A percentile compares a stretch with the other conserved stretches of the same genome.
phyloP scores from a whole-genome alignment of 805 yeast species.

The Yamadazyma sp. region DNA sequence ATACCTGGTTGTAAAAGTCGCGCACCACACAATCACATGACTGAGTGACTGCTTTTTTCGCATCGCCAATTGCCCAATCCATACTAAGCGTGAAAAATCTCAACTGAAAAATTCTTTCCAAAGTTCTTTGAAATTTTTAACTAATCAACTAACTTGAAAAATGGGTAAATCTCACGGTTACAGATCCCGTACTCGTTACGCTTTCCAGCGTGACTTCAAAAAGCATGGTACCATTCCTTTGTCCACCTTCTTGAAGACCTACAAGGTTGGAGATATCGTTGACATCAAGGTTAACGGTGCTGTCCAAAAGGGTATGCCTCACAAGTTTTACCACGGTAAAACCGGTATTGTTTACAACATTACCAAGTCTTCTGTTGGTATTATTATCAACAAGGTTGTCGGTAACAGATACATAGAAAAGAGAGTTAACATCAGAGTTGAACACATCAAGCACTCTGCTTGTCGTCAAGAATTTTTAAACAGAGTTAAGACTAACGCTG shows the following conservation, averaged over 20 bases:
- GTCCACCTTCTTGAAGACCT: constrained; percentile 95
- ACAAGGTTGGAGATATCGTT: constrained; percentile 99
- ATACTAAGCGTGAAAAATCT: not conserved
- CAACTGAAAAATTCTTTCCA: constrained; percentile 7
- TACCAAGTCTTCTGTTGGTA: constrained; percentile 98
- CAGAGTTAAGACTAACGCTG: constrained; percentile 98
- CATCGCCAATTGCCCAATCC: not conserved
- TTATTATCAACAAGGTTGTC: constrained; percentile 96
- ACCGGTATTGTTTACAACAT: constrained; percentile 99
- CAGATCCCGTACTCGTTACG: constrained; percentile 99
- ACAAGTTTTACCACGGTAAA: constrained; percentile 99
- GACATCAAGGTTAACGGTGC: constrained; percentile 99
- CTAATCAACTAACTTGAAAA: constrained; percentile 14
- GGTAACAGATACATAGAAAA: constrained; percentile 99
- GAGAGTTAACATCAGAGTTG: constrained; percentile 97
- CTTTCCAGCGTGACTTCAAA: constrained; percentile 99
- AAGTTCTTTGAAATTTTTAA: constrained; percentile 6
- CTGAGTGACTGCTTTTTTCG: constrained; percentile 11
- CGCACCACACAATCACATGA: constrained; percentile 10
- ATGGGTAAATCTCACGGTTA: constrained; percentile 72
- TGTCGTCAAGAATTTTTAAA: constrained; percentile 98
- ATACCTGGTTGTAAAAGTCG: too few species aligned
- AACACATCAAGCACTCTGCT: constrained; percentile 99
- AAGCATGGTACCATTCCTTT: constrained; percentile 92
- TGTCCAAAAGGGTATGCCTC: constrained; percentile 99